Evolutionary conservation across 345 rosid genomes (phyloP), one percentile per base, ranked within the genome.

Genomic region (Rhodamnia argentea): DNA sequence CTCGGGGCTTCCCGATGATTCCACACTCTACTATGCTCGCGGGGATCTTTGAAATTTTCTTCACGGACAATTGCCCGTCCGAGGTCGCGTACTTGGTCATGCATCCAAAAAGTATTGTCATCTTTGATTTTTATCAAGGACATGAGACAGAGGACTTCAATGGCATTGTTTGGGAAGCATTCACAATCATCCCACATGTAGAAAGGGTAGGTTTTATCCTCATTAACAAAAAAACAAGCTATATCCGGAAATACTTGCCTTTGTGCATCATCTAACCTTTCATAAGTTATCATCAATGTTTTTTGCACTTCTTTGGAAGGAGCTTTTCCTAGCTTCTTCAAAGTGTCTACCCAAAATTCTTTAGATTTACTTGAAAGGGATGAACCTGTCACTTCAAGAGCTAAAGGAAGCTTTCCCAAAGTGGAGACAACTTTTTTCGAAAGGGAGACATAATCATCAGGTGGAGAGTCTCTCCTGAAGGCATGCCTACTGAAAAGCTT

Each of bases 341-440:
- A 56, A 3, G n/a, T 56, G n/a, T 22, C 59, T 0, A 23, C 2
- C 59, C 59, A 56, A 7, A 56, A 9, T 56, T 0, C n/a, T 56
- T 22, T 0, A 4, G n/a, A 1, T 56, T 56, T 23, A 23, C 59
- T 26, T 0, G 1, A 2, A 1, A 56, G 59, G 13, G 26, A 56
- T 56, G 59, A 22, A 56, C 59, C n/a, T 23, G 5, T 56, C 23
- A 56, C 7, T 11, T 56, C 59, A 3, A 3, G n/a, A 23, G 59
- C 13, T 56, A 56, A 56, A 22, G 59, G 59, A 56, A 56, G 59
- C 12, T 4, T 56, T 23, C 59, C 59, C 3, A 56, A 56, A 56
- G 13, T 23, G 4, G 4, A 1, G 59, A 56, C 59, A 23, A 56
- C 4, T 22, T 56, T 23, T 0, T 23, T 0, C 0, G 59, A 56